These are phyloP conservation scores for Nigrograna mackinnonii DNA, from an alignment of 2,329 filamentous ascomycete genomes.

Conservation along the genomic window DNA sequence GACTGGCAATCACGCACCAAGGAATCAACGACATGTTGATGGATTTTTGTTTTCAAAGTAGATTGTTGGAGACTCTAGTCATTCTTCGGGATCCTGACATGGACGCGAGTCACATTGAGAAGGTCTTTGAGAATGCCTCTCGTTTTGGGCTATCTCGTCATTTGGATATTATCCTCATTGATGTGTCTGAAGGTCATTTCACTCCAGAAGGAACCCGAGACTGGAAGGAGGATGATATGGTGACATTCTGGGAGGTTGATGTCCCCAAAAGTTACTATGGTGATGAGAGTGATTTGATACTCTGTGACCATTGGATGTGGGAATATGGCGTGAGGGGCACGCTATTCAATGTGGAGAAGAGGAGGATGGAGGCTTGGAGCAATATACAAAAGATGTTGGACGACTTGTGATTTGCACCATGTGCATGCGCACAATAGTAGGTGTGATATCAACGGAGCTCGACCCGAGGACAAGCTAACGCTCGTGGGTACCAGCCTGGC, in stretches of 20 bases:
- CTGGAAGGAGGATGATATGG: slow-evolving; percentile 22
- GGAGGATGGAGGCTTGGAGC: slow-evolving; percentile 24
- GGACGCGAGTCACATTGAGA: background rate
- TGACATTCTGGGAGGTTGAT: slow-evolving; percentile 30
- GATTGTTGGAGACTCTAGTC: slow-evolving; percentile 19
- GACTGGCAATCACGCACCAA: slow-evolving; percentile 26
- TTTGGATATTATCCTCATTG: slow-evolving; percentile 28
- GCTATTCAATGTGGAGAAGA: slow-evolving; percentile 21
- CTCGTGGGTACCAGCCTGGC: slow-evolving; percentile 3
- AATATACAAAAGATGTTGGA: slow-evolving; percentile 1
- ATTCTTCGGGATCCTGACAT: slow-evolving; percentile 18
- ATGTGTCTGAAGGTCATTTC: slow-evolving; percentile 25
- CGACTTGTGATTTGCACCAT: too few relatives aligned
- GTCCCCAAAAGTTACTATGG: slow-evolving; percentile 32
- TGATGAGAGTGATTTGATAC: slow-evolving; percentile 23
- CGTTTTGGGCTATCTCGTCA: background rate
- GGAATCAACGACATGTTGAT: slow-evolving; percentile 12
- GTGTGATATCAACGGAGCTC: background rate
- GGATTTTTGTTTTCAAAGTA: slow-evolving; percentile 20
- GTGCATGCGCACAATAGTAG: background rate
- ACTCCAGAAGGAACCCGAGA: slow-evolving; percentile 20
- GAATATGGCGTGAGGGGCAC: slow-evolving; percentile 21
- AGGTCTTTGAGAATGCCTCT: background rate
- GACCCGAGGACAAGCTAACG: slow-evolving; percentile 10
- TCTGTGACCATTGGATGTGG: slow-evolving; percentile 32